Base-by-base conservation (phyloP, 2,329 filamentous ascomycete species). In the Fusarium piperis region DNA sequence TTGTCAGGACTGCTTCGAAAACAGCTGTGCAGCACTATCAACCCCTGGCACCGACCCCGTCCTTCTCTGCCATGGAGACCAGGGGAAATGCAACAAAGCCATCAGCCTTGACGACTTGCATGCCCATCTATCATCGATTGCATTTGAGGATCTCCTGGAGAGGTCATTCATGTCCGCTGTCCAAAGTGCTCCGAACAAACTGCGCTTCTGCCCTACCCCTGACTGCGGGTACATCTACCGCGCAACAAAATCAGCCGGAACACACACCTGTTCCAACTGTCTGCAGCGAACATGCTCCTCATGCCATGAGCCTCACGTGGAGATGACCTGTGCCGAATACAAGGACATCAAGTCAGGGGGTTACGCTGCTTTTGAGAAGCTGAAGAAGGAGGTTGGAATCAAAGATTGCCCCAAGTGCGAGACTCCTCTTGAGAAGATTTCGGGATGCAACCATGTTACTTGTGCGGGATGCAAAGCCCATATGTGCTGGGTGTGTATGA, bases 401-500 rank as follows among this genome's bases (percentile, higher is more conserved):
- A 81, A 83, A 55, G 76, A 81, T 46, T 87, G 85, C 38, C 84
- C 82, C 0, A 72, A 70, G 15, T 86, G 85, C 67, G 74, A 71
- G 16, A 81, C 79, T 2, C 59, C 78, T 3, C 81, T 86, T 2
- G 80, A 85, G 66, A 86, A 86, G 77, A 74, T 61, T 0, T 76
- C 76, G 0, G 85, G 85, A 0, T 88, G 86, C 66, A 81, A 86
- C 67, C 84, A 87, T 69, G 83, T 87, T 65, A 71, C 65, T 0
- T 87, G 86, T 64, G 41, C 30, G 1, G 71, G 66, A 0, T 88
- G 85, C 62, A 67, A 75, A 3, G 70, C 78, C 2, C 83, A 86
- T 62, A 84, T 87, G 32, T 88, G 85, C 65, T 88, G 85, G 84
- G 77, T 81, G 4, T 88, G 86, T 64, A 66, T 85, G 74, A 63